A percentile compares a stretch with the other conserved stretches of the same genome.
These are phyloP conservation scores for Mycosphaerelloides madeirae DNA, from an alignment of 2,329 filamentous ascomycete genomes.

Conservation along the genomic window DNA sequence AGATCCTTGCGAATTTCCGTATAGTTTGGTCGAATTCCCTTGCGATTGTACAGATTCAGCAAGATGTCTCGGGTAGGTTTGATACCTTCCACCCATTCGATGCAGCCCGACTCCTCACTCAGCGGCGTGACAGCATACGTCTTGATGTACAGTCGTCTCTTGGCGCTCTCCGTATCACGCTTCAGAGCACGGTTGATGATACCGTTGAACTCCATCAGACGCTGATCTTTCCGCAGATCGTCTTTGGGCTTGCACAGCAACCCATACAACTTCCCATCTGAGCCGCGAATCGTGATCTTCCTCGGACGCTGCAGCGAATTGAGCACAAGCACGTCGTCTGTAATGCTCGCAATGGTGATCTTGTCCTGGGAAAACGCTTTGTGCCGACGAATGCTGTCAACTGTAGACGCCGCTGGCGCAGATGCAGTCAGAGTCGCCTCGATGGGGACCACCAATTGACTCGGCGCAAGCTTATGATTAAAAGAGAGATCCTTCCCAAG, in stretches of 20 bases:
- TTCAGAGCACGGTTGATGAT: conserved; percentile 97
- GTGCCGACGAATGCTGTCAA: conserved; percentile 63
- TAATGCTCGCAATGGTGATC: conserved; percentile 73
- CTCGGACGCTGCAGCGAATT: conserved; percentile 89
- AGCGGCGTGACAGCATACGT: conserved; percentile 95
- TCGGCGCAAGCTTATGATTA: conserved; percentile 76
- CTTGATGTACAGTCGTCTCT: conserved; percentile 87
- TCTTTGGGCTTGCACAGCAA: conserved; percentile 97
- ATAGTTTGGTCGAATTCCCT: conserved; percentile 65
- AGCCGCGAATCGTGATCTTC: conserved; percentile 80
- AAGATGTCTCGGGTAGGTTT: conserved; percentile 92
- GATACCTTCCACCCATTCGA: conserved; percentile 97
- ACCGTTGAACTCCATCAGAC: conserved; percentile 97
- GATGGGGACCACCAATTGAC: conserved; percentile 80
- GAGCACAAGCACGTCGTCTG: conserved; percentile 84
- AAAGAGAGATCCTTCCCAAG: conserved; percentile 75
- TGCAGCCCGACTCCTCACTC: conserved; percentile 95
- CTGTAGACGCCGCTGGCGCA: conserved; percentile 67
- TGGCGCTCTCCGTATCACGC: conserved; percentile 82
- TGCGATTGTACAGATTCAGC: conserved; percentile 69
- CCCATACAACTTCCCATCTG: conserved; percentile 82
- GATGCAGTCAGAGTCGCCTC: conserved; percentile 79
- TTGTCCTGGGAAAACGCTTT: conserved; percentile 83
- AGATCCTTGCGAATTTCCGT: conserved; percentile 56
- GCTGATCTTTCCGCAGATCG: conserved; percentile 93